Evolutionary conservation across 495 filamentous ascomycete species (phyloP).

Genomic region (Penicillium tannophilum): DNA sequence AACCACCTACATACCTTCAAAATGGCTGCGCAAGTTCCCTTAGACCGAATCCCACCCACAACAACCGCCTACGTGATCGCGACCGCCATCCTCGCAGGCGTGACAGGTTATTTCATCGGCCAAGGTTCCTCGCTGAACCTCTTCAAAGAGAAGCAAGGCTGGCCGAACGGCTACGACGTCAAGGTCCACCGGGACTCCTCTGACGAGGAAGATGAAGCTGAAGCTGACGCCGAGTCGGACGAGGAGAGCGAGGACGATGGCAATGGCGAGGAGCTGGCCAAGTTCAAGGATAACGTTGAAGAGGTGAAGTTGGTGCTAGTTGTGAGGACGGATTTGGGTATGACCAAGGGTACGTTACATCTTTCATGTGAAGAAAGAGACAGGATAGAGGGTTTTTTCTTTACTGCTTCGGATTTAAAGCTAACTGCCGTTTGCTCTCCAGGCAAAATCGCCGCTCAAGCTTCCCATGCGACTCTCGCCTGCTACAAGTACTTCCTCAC

Average conservation of each 20-base stretch:
- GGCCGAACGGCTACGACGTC: slow-evolving; percentile 56
- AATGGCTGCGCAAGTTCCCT: slow-evolving; percentile 41
- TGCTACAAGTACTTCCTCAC: slow-evolving; percentile 84
- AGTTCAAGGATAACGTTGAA: slow-evolving; percentile 59
- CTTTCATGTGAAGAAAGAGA: background rate
- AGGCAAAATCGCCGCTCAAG: slow-evolving; percentile 98
- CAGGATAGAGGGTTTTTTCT: too few relatives aligned
- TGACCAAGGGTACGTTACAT: slow-evolving; percentile 78
- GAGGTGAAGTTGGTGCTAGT: slow-evolving; percentile 95
- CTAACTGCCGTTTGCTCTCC: slow-evolving; percentile 5
- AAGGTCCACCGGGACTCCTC: slow-evolving; percentile 50
- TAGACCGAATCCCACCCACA: slow-evolving; percentile 46
- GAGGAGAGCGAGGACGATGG: slow-evolving; percentile 42
- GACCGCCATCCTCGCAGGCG: slow-evolving; percentile 63
- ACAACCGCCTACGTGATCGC: slow-evolving; percentile 58
- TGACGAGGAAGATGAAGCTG: slow-evolving; percentile 38
- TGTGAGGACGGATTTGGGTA: slow-evolving; percentile 89
- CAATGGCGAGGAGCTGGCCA: slow-evolving; percentile 44
- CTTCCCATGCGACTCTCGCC: slow-evolving; percentile 91
- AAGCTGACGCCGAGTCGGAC: slow-evolving; percentile 21
- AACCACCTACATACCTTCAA: slow-evolving; percentile 10
- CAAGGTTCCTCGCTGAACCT: slow-evolving; percentile 52
- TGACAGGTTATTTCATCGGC: slow-evolving; percentile 67
- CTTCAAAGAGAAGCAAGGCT: slow-evolving; percentile 49
- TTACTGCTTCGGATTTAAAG: background rate